These are phyloP conservation scores for Arachis stenosperma DNA, from an alignment of 306 rosid species.

Conservation along the genomic window DNA sequence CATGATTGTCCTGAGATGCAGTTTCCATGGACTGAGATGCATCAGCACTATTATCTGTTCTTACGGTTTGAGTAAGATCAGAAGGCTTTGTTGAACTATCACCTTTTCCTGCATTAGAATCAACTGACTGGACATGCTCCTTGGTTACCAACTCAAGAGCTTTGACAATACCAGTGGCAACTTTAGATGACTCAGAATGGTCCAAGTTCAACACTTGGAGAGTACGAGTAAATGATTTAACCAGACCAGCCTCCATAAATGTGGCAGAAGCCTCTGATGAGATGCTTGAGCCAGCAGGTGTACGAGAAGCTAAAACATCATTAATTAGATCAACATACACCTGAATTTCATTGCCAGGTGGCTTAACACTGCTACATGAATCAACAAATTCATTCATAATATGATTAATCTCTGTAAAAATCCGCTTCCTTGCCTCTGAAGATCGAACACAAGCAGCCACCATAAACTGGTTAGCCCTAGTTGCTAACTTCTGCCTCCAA, in stretches of 20 bases:
- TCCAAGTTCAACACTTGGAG: conserved; percentile 90
- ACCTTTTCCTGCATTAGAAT: conserved; percentile 69
- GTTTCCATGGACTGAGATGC: conserved; percentile 73
- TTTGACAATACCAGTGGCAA: conserved; percentile 83
- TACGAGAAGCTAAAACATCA: conserved; percentile 89
- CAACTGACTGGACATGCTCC: conserved; percentile 81
- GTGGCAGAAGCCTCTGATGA: conserved; percentile 88
- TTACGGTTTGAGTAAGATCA: conserved; percentile 66
- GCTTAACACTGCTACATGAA: conserved; percentile 60
- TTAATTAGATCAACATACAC: conserved; percentile 84
- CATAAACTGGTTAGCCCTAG: conserved; percentile 86
- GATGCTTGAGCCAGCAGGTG: conserved; percentile 84
- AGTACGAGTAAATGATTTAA: conserved; percentile 70
- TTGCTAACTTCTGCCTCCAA: conserved; percentile 96
- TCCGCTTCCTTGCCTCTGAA: conserved; percentile 87
- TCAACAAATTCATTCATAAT: conserved; percentile 78
- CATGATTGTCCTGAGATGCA: conserved; percentile 66
- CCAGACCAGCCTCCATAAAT: conserved; percentile 87
- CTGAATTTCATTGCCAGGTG: conserved; percentile 66
- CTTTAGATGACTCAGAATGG: conserved; percentile 87
- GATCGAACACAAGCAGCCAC: conserved; percentile 96
- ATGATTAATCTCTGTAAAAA: conserved; percentile 71
- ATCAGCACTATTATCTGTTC: conserved; percentile 59
- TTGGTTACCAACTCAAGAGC: conserved; percentile 93
- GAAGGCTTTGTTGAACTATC: conserved; percentile 65